phyloP scores from a whole-genome alignment of 768 basidiomycete species.

The Clavulina sp. region DNA sequence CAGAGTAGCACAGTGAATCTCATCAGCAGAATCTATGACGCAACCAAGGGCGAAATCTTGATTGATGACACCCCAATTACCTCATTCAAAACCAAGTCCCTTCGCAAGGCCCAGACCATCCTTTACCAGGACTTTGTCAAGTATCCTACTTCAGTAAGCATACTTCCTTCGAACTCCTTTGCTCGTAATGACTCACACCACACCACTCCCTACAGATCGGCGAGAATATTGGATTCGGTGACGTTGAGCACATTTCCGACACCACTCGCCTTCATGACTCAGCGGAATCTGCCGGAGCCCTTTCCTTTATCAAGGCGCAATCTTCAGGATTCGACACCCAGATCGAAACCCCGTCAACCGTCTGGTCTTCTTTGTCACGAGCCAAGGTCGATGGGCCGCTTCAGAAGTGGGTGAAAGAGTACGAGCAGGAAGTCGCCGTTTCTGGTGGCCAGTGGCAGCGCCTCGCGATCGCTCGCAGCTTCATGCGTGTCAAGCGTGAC shows the following conservation, averaged over 20 bases:
- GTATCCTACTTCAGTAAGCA: slow-evolving; percentile 19
- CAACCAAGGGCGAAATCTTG: slow-evolving; percentile 19
- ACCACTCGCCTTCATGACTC: slow-evolving; percentile 4
- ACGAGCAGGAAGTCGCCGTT: slow-evolving; percentile 30
- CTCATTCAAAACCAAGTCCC: slow-evolving; percentile 17
- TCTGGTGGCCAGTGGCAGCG: slow-evolving; percentile 79
- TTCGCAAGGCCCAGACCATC: slow-evolving; percentile 26
- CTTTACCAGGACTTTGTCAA: slow-evolving; percentile 26
- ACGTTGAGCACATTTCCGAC: slow-evolving; percentile 12
- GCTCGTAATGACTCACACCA: background rate
- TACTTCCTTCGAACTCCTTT: background rate
- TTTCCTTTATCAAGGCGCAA: slow-evolving; percentile 9
- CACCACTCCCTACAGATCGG: background rate
- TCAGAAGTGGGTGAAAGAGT: background rate
- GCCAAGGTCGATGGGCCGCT: too few relatives aligned
- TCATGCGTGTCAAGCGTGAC: slow-evolving; percentile 38
- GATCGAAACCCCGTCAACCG: background rate
- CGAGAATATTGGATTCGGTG: slow-evolving; percentile 27
- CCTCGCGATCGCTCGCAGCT: slow-evolving; percentile 40
- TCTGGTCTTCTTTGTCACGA: background rate
- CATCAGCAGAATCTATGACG: slow-evolving; percentile 14
- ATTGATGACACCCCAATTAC: slow-evolving; percentile 24
- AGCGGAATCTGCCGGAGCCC: slow-evolving; percentile 6
- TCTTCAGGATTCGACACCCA: slow-evolving; percentile 5
- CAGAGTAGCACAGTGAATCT: slow-evolving; percentile 24